These are phyloP conservation scores for Trichoderma sp. DNA, from an alignment of 2,329 filamentous ascomycete genomes.

Conservation along the genomic window DNA sequence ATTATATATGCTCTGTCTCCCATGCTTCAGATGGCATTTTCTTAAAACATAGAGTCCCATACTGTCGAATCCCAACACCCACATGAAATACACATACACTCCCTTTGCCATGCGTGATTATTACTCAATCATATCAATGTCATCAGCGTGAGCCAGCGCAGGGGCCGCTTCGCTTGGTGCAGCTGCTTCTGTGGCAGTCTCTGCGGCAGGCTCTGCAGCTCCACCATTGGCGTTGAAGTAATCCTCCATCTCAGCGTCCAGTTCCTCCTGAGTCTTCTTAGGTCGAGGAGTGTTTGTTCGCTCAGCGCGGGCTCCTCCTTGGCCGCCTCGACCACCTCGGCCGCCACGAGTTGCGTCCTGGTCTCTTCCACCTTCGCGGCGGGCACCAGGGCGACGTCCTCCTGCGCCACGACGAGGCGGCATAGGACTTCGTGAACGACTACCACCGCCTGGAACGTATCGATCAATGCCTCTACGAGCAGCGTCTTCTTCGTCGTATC, in stretches of 20 bases:
- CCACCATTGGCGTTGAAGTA: slow-evolving; percentile 66
- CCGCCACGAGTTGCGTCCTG: slow-evolving; percentile 40
- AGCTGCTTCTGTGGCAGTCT: slow-evolving; percentile 32
- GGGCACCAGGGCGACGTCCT: slow-evolving; percentile 54
- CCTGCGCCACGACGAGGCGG: slow-evolving; percentile 49
- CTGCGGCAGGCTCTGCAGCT: slow-evolving; percentile 27
- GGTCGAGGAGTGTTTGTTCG: slow-evolving; percentile 64
- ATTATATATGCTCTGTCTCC: slow-evolving; percentile 18
- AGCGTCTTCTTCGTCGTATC: slow-evolving; percentile 57
- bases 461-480: slow-evolving; percentile 72
- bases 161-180: slow-evolving; percentile 40
- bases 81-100: slow-evolving; percentile 31
- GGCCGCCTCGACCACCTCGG: slow-evolving; percentile 39
- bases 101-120: slow-evolving; percentile 27
- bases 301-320: slow-evolving; percentile 42
- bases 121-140: slow-evolving; percentile 72
- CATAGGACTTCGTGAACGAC: slow-evolving; percentile 62
- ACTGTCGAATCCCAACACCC: slow-evolving; percentile 16
- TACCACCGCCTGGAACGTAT: slow-evolving; percentile 66
- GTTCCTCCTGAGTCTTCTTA: slow-evolving; percentile 85
- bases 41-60: slow-evolving; percentile 12
- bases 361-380: slow-evolving; percentile 45
- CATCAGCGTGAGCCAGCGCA: slow-evolving; percentile 46
- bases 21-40: slow-evolving; percentile 17
- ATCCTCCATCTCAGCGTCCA: slow-evolving; percentile 96